Percentiles rank a stretch among this genome's conserved stretches.
These are phyloP conservation scores for Carallia brachiata DNA, from an alignment of 345 rosid species.

Conservation along the genomic window DNA sequence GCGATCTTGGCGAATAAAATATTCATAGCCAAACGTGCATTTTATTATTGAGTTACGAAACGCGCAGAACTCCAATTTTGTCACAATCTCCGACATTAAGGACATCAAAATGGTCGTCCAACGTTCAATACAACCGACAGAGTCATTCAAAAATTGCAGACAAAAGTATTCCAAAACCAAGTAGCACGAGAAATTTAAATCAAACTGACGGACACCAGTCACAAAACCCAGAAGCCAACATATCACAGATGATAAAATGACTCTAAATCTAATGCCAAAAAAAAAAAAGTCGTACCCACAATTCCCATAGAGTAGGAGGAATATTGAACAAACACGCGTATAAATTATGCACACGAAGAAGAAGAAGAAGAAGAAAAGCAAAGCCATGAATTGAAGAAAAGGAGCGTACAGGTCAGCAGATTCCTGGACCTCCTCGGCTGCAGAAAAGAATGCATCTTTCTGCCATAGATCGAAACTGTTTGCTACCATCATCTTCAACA, in stretches of 20 bases:
- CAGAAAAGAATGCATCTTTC: slow-evolving; percentile 80
- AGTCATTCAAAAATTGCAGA: background rate
- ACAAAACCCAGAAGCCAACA: background rate
- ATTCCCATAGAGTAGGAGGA: too few species aligned
- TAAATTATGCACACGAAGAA: background rate
- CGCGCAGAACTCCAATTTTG: background rate
- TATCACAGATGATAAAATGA: background rate
- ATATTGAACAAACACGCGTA: background rate
- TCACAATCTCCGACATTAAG: background rate
- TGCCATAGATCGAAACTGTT: slow-evolving; percentile 84
- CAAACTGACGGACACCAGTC: background rate
- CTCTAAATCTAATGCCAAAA: background rate
- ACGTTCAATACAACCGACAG: too few species aligned
- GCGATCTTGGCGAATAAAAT: background rate
- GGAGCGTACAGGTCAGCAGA: slow-evolving; percentile 73
- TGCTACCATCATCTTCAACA: slow-evolving; percentile 69
- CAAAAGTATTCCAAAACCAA: background rate
- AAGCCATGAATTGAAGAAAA: background rate
- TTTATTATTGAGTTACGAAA: background rate
- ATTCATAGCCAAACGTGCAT: background rate
- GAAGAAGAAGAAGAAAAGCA: background rate
- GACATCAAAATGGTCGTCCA: background rate
- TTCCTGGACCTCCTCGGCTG: slow-evolving; percentile 94
- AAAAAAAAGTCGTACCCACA: too few species aligned
- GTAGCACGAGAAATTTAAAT: background rate